These are phyloP conservation scores for Talaromyces pinophilus DNA, from an alignment of 2,329 filamentous ascomycete genomes.

Conservation along the genomic window DNA sequence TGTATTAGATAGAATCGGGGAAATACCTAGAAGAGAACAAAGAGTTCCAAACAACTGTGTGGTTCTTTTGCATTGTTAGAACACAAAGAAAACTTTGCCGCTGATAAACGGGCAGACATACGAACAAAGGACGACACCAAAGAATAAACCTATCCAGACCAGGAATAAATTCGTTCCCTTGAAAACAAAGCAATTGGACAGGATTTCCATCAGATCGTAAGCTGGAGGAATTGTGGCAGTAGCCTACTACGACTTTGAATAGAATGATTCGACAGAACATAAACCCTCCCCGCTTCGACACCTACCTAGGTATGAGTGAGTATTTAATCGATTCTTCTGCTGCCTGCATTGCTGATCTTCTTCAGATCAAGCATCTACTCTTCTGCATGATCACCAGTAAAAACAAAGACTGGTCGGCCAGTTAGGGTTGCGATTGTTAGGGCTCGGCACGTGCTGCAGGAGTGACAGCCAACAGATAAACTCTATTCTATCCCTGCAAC, in stretches of 20 bases:
- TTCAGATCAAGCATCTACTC: neutral
- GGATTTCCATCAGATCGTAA: neutral
- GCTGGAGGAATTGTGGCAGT: neutral
- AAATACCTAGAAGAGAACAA: neutral
- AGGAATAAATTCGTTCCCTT: neutral
- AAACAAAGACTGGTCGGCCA: neutral
- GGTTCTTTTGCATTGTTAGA: neutral
- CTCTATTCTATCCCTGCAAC: neutral
- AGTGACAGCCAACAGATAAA: neutral
- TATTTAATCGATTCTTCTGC: neutral
- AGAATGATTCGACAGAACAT: neutral
- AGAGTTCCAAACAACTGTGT: neutral
- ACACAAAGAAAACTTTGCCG: neutral
- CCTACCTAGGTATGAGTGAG: neutral
- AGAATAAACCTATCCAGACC: neutral
- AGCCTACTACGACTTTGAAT: neutral
- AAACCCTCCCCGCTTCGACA: neutral
- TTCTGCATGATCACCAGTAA: neutral
- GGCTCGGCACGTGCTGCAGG: slow-evolving; percentile 2
- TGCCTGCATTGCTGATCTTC: neutral
- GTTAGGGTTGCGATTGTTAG: neutral
- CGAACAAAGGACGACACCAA: neutral
- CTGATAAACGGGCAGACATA: neutral
- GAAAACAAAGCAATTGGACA: neutral
- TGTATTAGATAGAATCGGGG: neutral